Conservation (phyloP, 2,329 filamentous ascomycete genomes). For the Stachybotrys echinatus region DNA sequence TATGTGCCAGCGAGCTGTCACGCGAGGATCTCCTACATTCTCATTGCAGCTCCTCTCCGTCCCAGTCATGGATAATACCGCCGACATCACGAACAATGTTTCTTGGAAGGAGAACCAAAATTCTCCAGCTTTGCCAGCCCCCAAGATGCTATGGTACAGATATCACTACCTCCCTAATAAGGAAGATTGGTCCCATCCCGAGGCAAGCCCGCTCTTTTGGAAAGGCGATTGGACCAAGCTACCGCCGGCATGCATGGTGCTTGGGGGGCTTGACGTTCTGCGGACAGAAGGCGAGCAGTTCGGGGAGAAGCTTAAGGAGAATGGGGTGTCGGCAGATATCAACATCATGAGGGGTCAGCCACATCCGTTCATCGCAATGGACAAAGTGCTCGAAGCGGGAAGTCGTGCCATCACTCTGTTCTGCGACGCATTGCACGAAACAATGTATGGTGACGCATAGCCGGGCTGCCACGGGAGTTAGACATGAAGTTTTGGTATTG, state of each 20-base stretch:
- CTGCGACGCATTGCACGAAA: slow-evolving; percentile 17
- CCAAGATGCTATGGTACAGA: slow-evolving; percentile 59
- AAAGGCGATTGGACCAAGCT: slow-evolving; percentile 41
- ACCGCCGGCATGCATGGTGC: slow-evolving; percentile 45
- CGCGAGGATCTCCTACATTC: slow-evolving; percentile 22
- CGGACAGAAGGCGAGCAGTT: slow-evolving; percentile 48
- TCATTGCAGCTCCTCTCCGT: slow-evolving; percentile 48
- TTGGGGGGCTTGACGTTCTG: slow-evolving; percentile 53
- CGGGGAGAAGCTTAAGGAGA: slow-evolving; percentile 37
- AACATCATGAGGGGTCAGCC: slow-evolving; percentile 49
- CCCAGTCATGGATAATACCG: slow-evolving; percentile 54
- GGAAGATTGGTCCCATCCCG: slow-evolving; percentile 39
- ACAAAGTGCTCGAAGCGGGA: slow-evolving; percentile 46
- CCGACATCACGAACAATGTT: slow-evolving; percentile 26
- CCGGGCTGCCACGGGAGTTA: too few relatives aligned
- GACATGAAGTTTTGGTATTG: too few relatives aligned
- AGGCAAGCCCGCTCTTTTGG: slow-evolving; percentile 51
- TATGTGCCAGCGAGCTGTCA: slow-evolving; percentile 44
- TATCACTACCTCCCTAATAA: slow-evolving; percentile 47
- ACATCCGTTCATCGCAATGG: slow-evolving; percentile 55
- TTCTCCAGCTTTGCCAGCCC: slow-evolving; percentile 45
- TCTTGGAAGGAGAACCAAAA: slow-evolving; percentile 47
- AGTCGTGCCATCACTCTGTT: slow-evolving; percentile 41
- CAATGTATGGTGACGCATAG: slow-evolving; percentile 3
- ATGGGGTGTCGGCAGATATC: slow-evolving; percentile 41